A percentile compares a stretch with the other conserved stretches of the same genome.
phyloP scores from a whole-genome alignment of 805 yeast genomes.

The Teunomyces kruisii region DNA sequence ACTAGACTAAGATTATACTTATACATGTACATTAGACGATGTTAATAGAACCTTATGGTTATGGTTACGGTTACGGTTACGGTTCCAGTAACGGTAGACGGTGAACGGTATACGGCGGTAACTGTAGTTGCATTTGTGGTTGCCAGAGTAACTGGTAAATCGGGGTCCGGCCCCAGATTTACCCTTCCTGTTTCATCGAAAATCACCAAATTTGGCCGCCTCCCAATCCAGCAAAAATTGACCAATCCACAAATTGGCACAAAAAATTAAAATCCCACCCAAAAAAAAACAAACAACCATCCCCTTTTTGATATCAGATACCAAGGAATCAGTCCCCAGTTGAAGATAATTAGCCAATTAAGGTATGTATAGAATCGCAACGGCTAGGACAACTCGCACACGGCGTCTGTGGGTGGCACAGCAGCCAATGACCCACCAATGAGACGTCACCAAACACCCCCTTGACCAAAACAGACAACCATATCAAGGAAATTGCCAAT shows the following conservation, averaged over 20 bases:
- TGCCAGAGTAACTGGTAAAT: not conserved
- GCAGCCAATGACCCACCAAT: not conserved
- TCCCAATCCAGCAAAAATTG: conserved; percentile 5
- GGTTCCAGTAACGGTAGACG: no score
- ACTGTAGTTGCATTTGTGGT: no score
- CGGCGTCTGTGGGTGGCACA: no score
- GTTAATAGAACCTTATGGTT: no score
- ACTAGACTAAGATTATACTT: no score
- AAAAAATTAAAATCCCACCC: conserved; percentile 4
- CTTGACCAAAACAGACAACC: not conserved
- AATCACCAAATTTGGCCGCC: conserved; percentile 10
- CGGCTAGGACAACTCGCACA: no score
- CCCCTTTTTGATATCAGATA: conserved; percentile 3
- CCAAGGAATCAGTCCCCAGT: not conserved
- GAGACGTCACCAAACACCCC: not conserved
- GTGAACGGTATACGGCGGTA: no score
- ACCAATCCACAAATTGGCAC: conserved; percentile 5
- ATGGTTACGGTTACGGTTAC: no score
- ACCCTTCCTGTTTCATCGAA: conserved; percentile 10
- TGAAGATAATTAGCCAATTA: not conserved
- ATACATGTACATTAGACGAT: not conserved
- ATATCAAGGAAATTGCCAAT: conserved; percentile 6
- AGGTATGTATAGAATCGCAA: not conserved
- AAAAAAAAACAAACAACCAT: conserved; percentile 5
- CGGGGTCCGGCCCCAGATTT: conserved; percentile 1